These are phyloP conservation scores for Trypanosoma cruzi DNA, from an alignment of 208 protist species.

Conservation along the genomic window DNA sequence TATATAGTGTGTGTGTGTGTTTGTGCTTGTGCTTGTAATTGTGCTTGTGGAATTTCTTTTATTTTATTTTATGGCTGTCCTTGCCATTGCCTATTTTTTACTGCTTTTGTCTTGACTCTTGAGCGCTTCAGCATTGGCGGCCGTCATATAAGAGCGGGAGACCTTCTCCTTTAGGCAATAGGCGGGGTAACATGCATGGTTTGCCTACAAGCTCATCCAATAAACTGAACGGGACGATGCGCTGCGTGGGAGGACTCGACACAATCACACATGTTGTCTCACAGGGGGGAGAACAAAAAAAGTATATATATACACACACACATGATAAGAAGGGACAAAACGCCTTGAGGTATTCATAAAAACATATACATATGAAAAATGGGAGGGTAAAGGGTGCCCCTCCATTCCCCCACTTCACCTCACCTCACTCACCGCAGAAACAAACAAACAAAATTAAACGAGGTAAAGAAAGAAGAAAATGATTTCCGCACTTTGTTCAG, in stretches of 20 bases:
- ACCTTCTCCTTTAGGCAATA: neutral
- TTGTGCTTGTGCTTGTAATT: too few species aligned
- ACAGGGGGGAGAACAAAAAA: neutral
- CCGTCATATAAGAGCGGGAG: neutral
- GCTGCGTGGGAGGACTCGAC: neutral
- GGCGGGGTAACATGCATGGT: neutral
- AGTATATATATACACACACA: too few species aligned
- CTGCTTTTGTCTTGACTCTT: neutral
- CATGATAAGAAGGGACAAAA: neutral
- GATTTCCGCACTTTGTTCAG: neutral
- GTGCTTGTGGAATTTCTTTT: too few species aligned
- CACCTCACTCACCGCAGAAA: too few species aligned
- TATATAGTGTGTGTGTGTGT: too few species aligned
- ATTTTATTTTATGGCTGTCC: neutral
- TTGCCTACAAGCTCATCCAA: neutral
- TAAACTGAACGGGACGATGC: neutral
- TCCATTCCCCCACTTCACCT: too few species aligned
- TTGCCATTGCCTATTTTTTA: neutral
- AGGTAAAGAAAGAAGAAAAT: neutral
- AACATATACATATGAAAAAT: too few species aligned
- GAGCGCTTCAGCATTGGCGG: neutral
- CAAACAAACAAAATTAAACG: neutral
- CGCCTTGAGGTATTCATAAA: neutral
- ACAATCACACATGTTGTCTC: neutral
- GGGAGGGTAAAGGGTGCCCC: too few species aligned